Evolutionary conservation across 139 green algal genomes (phyloP).

Genomic region (Chlorella sp.): DNA sequence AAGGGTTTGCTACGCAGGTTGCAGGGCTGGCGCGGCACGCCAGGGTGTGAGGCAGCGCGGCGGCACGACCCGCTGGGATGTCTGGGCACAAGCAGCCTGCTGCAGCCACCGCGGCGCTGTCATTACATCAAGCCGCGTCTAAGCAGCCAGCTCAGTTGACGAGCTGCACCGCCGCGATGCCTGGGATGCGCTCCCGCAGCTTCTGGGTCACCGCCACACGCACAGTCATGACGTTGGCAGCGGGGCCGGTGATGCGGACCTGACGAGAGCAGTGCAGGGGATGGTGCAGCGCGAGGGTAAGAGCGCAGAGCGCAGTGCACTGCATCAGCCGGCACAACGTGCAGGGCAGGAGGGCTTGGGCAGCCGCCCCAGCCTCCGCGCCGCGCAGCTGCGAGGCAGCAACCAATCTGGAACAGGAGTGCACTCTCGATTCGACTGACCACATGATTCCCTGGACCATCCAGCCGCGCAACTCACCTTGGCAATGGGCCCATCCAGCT

Average conservation of each 20-base stretch:
- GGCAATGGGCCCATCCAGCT: constrained; percentile 93
- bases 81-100: too few species aligned
- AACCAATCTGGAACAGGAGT: not conserved
- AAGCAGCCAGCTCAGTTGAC: constrained; percentile 69
- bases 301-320: too few species aligned
- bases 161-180: constrained; percentile 97
- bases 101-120: too few species aligned
- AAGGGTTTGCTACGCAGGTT: too few species aligned
- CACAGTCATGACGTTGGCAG: constrained; percentile 97
- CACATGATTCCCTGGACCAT: not conserved
- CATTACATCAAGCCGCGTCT: too few species aligned
- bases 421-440: not conserved
- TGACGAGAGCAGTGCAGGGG: not conserved
- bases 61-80: too few species aligned
- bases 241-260: constrained; percentile 49
- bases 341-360: too few species aligned
- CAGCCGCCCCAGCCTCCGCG: too few species aligned
- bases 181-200: constrained; percentile 96
- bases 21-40: too few species aligned
- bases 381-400: not conserved
- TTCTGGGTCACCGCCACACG: constrained; percentile 99
- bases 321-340: too few species aligned
- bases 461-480: constrained; percentile 88
- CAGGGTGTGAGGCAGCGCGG: too few species aligned
- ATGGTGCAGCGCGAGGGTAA: not conserved